Evolutionary conservation across 495 filamentous ascomycete species (phyloP), one percentile per base, ranked within the genome.

Genomic region (Mytilinidion resinicola): DNA sequence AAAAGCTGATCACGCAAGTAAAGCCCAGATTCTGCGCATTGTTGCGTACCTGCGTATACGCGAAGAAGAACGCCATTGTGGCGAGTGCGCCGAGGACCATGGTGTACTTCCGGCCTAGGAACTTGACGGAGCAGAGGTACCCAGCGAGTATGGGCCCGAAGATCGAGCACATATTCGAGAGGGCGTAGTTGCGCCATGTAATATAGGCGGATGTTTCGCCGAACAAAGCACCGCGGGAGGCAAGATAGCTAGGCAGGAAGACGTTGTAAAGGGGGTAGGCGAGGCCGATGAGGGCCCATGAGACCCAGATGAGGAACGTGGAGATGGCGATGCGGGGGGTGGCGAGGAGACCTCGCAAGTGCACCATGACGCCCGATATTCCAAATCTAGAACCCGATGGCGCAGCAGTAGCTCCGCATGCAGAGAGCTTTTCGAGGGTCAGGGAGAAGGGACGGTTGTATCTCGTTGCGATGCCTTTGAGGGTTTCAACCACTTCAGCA

Each of bases 171-270:
- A 85, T 71, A 63, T 87, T 88, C 53, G 78, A 79, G 53, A 88
- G 75, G 3, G 84, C 78, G 66, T 90, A 89, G 72, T 89, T 88
- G 46, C 85, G 77, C 86, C 85, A 90, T 21, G 74, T 79, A 9
- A 80, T 77, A 65, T 80, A 86, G 12, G 72, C 41, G 64, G 75
- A 70, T 56, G 69, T 46, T 60, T 74, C 52, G 46, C 78, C 77
- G 50, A 78, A 72, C 0, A 67, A 49, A 6, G 78, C 77, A 41
- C 79, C 78, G 12, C 77, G 73, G 8, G 72, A 70, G 10, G 62
- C 54, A n/a, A 81, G 71, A 50, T 81, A 81, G 12, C 67, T 64
- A 2, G 77, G 81, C 1, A 89, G 50, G 56, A 68, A 68, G 63
- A 68, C 65, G 52, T 63, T 66, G 43, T 68, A 68, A 7, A 89